Percentiles rank a stretch among this genome's conserved stretches.
These are phyloP conservation scores for Ilyonectria robusta DNA, from an alignment of 2,329 filamentous ascomycete species.

Conservation along the genomic window DNA sequence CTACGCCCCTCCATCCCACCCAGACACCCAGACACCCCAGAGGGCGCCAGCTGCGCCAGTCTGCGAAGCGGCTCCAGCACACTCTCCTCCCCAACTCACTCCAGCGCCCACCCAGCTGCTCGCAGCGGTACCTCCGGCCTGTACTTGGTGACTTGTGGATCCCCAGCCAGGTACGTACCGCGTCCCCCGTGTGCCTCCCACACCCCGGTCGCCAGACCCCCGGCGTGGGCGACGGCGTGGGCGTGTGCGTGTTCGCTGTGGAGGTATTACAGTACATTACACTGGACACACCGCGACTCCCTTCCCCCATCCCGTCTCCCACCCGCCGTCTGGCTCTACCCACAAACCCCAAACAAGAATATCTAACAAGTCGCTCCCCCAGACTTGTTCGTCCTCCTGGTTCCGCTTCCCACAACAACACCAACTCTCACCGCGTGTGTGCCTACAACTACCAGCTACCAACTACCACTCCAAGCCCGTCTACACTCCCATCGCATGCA, in stretches of 20 bases:
- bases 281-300: conserved; percentile 48
- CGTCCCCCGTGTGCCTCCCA: conserved; percentile 29
- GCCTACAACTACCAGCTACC: not conserved
- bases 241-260: conserved; percentile 39
- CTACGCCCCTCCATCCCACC: not conserved
- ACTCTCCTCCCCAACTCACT: conserved; percentile 26
- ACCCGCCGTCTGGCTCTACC: conserved; percentile 36
- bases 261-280: conserved; percentile 36
- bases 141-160: conserved; percentile 41
- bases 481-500: conserved; percentile 38
- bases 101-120: conserved; percentile 33
- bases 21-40: not conserved
- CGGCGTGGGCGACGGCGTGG: conserved; percentile 14
- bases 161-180: conserved; percentile 37
- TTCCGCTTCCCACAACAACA: conserved; percentile 43
- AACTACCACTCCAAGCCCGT: conserved; percentile 21
- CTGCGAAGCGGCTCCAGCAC: conserved; percentile 24
- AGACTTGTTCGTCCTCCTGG: conserved; percentile 37
- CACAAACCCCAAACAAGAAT: conserved; percentile 47
- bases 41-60: conserved; percentile 17
- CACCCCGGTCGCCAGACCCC: conserved; percentile 31
- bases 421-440: conserved; percentile 34
- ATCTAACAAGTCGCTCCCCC: conserved; percentile 47
- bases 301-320: conserved; percentile 48
- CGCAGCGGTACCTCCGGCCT: conserved; percentile 47